A percentile compares a stretch with the other conserved stretches of the same genome.
phyloP scores from a whole-genome alignment of 2,329 filamentous ascomycete genomes.

The Colletotrichum zoysiae region DNA sequence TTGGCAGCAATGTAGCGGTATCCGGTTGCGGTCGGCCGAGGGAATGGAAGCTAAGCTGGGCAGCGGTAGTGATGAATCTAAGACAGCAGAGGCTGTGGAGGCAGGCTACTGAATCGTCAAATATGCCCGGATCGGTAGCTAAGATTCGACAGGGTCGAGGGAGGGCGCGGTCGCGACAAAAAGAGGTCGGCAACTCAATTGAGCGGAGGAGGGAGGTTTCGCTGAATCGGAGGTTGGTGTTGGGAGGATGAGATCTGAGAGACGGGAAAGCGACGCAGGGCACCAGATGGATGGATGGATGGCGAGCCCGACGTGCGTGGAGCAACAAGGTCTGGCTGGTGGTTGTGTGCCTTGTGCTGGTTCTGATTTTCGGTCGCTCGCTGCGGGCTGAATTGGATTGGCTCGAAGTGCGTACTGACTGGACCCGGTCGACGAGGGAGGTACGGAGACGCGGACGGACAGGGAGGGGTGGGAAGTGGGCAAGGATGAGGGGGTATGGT shows the following conservation, averaged over 20 bases:
- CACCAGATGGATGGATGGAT: conserved; percentile 30
- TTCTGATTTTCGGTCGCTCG: conserved; percentile 11
- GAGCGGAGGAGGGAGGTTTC: conserved; percentile 24
- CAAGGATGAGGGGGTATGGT: conserved; percentile 29
- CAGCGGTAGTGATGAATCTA: conserved; percentile 22
- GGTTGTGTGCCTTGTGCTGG: conserved; percentile 16
- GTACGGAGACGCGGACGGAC: conserved; percentile 29
- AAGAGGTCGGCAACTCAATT: conserved; percentile 31
- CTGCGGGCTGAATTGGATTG: conserved; percentile 18
- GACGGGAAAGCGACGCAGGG: conserved; percentile 38
- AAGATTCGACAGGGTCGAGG: conserved; percentile 20
- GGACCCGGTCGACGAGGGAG: conserved; percentile 33
- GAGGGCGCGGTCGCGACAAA: conserved; percentile 5
- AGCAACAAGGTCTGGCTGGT: conserved; percentile 25
- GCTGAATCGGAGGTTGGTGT: conserved; percentile 16
- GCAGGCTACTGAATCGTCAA: conserved; percentile 21
- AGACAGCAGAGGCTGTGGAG: conserved; percentile 31
- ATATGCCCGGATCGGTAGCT: conserved; percentile 27
- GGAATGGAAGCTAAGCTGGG: conserved; percentile 33
- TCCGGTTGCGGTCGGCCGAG: conserved; percentile 38
- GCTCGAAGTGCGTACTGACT: conserved; percentile 18
- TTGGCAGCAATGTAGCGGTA: conserved; percentile 35
- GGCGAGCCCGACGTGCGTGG: conserved; percentile 23
- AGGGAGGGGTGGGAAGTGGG: conserved; percentile 23
- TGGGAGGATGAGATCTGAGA: conserved; percentile 37